Percentiles rank a stretch among this genome's conserved stretches.
Conservation (phyloP, 768 basidiomycete species). For the Serendipita vermifera region DNA sequence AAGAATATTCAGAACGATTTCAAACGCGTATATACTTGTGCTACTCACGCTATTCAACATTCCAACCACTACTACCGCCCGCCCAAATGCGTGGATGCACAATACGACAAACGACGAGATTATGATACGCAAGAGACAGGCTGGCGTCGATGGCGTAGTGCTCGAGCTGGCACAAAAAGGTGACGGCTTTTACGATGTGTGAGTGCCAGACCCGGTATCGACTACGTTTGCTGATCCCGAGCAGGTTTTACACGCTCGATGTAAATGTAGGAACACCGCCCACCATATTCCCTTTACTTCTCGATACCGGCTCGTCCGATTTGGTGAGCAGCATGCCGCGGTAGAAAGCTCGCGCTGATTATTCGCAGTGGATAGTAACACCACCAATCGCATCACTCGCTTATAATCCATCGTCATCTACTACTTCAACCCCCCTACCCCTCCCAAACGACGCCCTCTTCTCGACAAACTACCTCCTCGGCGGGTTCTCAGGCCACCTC, state of each 20-base stretch:
- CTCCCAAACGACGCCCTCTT: conserved; percentile 30
- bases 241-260: conserved; percentile 54
- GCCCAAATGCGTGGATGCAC: too few relatives aligned
- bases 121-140: conserved; percentile 19
- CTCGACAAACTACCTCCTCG: conserved; percentile 40
- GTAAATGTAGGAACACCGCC: conserved; percentile 37
- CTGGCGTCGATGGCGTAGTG: conserved; percentile 43
- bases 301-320: conserved; percentile 76
- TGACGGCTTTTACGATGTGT: conserved; percentile 46
- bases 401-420: conserved; percentile 41
- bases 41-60: too few relatives aligned
- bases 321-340: conserved; percentile 34
- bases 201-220: conserved; percentile 24
- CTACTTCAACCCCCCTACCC: conserved; percentile 29
- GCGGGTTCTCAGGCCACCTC: conserved; percentile 42
- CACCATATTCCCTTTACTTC: conserved; percentile 49
- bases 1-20: too few relatives aligned
- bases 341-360: too few relatives aligned
- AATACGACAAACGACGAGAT: too few relatives aligned
- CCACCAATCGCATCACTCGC: too few relatives aligned
- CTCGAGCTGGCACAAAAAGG: conserved; percentile 44
- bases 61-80: too few relatives aligned
- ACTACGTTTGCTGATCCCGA: conserved; percentile 13
- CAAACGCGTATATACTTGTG: too few relatives aligned
- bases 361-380: too few relatives aligned